Evolutionary conservation across 441 rosid genomes (phyloP).

Genomic region (Breynia disticha): DNA sequence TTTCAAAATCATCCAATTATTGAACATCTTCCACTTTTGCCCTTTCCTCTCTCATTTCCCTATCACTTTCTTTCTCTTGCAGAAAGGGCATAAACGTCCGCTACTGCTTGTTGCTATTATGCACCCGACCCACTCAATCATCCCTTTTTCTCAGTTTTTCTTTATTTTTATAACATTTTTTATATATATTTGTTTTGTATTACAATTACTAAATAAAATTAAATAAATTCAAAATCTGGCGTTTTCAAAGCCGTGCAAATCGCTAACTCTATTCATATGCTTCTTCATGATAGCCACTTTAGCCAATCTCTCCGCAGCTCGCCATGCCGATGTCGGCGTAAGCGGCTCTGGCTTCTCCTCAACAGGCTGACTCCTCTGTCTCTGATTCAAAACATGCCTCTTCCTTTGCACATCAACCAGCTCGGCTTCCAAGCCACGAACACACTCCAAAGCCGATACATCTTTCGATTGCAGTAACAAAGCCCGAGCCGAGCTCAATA

Average conservation of each 20-base stretch:
- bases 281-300: constrained; percentile 83
- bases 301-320: constrained; percentile 88
- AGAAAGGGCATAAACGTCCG: constrained; percentile 51
- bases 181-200: constrained; percentile 6
- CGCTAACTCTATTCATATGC: constrained; percentile 87
- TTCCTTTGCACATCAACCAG: constrained; percentile 42
- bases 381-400: constrained; percentile 23
- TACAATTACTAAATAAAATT: constrained; percentile 11
- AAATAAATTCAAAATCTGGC: constrained; percentile 63
- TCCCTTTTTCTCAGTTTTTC: not conserved
- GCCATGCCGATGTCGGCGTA: constrained; percentile 91
- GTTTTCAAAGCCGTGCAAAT: constrained; percentile 86
- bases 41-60: constrained; percentile 3
- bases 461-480: constrained; percentile 37
- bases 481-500: constrained; percentile 70
- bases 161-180: constrained; percentile 13
- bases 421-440: constrained; percentile 61
- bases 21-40: not conserved
- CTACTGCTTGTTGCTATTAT: constrained; percentile 39
- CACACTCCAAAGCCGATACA: constrained; percentile 30
- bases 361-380: constrained; percentile 14
- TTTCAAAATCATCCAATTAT: too few relatives aligned
- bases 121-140: constrained; percentile 18
- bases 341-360: constrained; percentile 54
- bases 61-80: constrained; percentile 9